Base-by-base conservation (phyloP, 208 protist genomes). In the Crithidia mellificae region DNA sequence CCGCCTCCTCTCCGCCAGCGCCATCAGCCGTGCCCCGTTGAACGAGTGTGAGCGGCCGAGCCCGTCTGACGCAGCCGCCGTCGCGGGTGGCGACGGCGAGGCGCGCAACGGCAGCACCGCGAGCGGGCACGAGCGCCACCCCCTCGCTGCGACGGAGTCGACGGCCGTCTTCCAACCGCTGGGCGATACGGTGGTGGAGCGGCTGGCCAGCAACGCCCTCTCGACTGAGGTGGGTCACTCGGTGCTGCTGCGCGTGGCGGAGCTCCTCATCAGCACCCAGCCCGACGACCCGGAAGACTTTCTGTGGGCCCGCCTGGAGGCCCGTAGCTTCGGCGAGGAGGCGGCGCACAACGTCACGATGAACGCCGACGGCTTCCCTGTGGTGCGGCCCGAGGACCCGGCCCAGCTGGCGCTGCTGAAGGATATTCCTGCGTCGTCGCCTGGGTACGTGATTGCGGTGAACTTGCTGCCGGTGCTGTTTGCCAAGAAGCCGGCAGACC, bases 231-330 rank as follows among this genome's bases (percentile, higher is more conserved):
- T 72, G 6, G 43, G 65, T 20, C 70, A 50, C 22, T 52, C 51
- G 36, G 46, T 87, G 39, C 39, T 83, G 41, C 34, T 53, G 19
- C 65, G 68, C 27, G 24, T 86, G 24, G 84, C 80, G 50, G 55
- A 77, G 63, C 59, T 74, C 30, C 63, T 90, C 59, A 63, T 90
- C 24, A 78, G 73, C 39, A 55, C 59, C 12, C 81, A 86, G 61
- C 80, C 84, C 12, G 68, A 83, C 29, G 83, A 90, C 58, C 75
- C 83, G 24, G 77, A 86, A 59, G 69, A 84, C 27, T 87, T 88
- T 25, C 68, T 93, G 41, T 88, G 81, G 73, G 73, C 64, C 4
- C 77, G 72, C 7, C 71, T 90, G 34, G 72, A 86, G 43, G 74
- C 79, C 30, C 81, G 74, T 44, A 77, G 53, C 72, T 81, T 78